Conservation (phyloP, 768 basidiomycete species). For the Lenzites betulinus region DNA sequence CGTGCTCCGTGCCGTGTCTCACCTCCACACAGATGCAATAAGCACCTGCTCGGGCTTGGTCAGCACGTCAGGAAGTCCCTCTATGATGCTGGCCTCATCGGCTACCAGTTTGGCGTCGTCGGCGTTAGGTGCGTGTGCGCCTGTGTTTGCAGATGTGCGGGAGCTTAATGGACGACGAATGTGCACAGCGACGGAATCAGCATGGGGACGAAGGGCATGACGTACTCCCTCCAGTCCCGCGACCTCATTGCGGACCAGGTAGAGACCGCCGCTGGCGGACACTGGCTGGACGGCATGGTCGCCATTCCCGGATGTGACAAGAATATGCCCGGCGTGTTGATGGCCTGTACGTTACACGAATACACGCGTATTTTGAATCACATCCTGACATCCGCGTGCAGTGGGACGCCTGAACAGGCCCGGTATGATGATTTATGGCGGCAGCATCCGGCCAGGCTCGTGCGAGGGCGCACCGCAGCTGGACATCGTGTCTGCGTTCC, state of each 20-base stretch:
- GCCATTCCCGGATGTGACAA: conserved; percentile 98
- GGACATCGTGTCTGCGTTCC: conserved; percentile 97
- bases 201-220: conserved; percentile 95
- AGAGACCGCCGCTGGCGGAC: conserved; percentile 93
- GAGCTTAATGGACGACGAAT: neutral
- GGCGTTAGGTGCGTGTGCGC: conserved; percentile 56
- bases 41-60: conserved; percentile 87
- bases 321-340: conserved; percentile 99
- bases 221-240: conserved; percentile 94
- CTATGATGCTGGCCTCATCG: conserved; percentile 68
- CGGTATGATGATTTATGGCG: conserved; percentile 97
- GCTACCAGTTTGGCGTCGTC: conserved; percentile 97
- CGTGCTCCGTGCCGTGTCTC: neutral
- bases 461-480: conserved; percentile 87
- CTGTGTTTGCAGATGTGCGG: neutral
- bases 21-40: conserved; percentile 76
- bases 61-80: conserved; percentile 86
- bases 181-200: conserved; percentile 87
- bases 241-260: conserved; percentile 98
- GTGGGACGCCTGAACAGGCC: conserved; percentile 96
- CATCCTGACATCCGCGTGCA: conserved; percentile 31
- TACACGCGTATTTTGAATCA: neutral
- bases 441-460: conserved; percentile 89
- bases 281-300: conserved; percentile 98
- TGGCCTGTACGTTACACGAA: conserved; percentile 71